Evolutionary conservation across 441 rosid species (phyloP).

Genomic region (Gossypium schwendimanii): DNA sequence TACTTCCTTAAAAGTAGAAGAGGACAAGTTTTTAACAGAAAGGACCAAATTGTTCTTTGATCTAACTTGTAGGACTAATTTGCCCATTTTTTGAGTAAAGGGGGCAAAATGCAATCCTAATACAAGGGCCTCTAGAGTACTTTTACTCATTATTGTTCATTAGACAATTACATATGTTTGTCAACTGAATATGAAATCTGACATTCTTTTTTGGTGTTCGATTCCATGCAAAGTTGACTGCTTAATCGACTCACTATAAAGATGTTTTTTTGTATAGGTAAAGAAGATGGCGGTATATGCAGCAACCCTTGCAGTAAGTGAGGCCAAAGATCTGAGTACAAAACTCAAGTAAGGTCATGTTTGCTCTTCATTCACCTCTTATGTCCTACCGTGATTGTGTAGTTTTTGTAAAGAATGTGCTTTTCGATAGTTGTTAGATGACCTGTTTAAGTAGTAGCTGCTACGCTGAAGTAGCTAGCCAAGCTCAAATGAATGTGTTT

Average conservation of each 20-base stretch:
- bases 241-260: neutral
- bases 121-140: too few species aligned
- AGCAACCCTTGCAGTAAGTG: constrained; percentile 27
- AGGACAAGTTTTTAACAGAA: too few species aligned
- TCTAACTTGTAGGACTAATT: too few species aligned
- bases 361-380: neutral
- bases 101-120: too few species aligned
- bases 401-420: neutral
- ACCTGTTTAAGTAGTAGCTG: neutral
- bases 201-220: neutral
- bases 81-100: too few species aligned
- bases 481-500: constrained; percentile 7
- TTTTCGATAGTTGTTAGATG: constrained; percentile 9
- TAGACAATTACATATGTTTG: neutral
- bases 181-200: neutral
- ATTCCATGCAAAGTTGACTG: neutral
- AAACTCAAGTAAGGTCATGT: constrained; percentile 23
- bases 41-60: too few species aligned
- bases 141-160: neutral
- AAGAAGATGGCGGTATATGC: constrained; percentile 48
- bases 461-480: neutral
- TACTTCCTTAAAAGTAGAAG: too few species aligned
- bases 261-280: constrained; percentile 25
- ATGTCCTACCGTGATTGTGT: constrained; percentile 1
- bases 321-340: constrained; percentile 26